Evolutionary conservation across 192 early-diverging fungal species (phyloP).

Genomic region (Podila minutissima): DNA sequence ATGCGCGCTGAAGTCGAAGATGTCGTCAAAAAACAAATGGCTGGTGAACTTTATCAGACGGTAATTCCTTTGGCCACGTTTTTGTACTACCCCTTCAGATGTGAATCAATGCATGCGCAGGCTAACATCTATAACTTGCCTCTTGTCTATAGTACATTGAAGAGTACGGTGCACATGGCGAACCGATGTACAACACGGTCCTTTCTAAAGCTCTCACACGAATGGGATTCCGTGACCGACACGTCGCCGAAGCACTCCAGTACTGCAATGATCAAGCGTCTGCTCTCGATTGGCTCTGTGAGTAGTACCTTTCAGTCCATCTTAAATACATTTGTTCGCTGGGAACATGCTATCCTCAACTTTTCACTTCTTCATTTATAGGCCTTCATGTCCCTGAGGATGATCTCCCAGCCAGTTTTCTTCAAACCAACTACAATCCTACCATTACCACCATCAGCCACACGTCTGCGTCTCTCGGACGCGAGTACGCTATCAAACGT

Average conservation of each 20-base stretch:
- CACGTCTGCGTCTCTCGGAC: slow-evolving; percentile 58
- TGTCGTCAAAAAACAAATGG: slow-evolving; percentile 66
- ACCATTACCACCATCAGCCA: slow-evolving; percentile 63
- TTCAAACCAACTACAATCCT: slow-evolving; percentile 61
- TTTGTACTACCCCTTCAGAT: neutral
- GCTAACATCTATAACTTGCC: neutral
- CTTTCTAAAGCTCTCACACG: slow-evolving; percentile 53
- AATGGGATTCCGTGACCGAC: slow-evolving; percentile 77
- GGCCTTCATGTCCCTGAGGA: slow-evolving; percentile 90
- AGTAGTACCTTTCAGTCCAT: neutral
- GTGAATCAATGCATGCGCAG: neutral
- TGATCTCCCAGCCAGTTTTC: slow-evolving; percentile 67
- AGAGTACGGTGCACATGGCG: slow-evolving; percentile 39
- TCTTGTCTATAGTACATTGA: slow-evolving; percentile 31
- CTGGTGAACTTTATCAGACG: slow-evolving; percentile 41
- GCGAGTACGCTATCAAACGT: slow-evolving; percentile 71
- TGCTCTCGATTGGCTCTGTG: slow-evolving; percentile 88
- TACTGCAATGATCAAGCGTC: slow-evolving; percentile 57
- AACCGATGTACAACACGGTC: slow-evolving; percentile 36
- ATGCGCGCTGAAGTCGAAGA: slow-evolving; percentile 69
- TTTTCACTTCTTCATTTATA: slow-evolving; percentile 8
- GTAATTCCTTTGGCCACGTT: slow-evolving; percentile 8
- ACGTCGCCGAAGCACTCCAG: slow-evolving; percentile 79
- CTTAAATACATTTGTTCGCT: neutral
- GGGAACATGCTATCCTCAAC: neutral